Conservation (phyloP, 495 filamentous ascomycete genomes). For the Baudoinia panamericana region DNA sequence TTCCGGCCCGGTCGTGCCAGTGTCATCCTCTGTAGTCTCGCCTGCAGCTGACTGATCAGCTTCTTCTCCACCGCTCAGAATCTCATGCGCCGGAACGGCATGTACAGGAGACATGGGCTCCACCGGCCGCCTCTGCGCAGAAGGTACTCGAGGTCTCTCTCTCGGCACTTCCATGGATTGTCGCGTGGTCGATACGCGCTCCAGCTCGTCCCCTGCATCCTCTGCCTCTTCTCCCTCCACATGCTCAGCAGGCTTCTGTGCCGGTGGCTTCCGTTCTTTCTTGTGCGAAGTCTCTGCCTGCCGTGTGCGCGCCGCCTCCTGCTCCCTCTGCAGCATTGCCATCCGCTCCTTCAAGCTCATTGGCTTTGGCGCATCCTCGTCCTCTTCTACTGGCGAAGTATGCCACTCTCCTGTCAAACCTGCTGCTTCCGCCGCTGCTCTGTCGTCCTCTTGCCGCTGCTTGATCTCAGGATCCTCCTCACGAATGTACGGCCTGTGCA, state of each 20-base stretch:
- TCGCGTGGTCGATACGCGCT: constrained; percentile 20
- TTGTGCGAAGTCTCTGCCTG: constrained; percentile 70
- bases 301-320: constrained; percentile 69
- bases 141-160: constrained; percentile 37
- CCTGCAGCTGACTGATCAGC: constrained; percentile 80
- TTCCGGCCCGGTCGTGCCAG: constrained; percentile 60
- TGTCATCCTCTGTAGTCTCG: constrained; percentile 68
- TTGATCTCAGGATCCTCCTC: constrained; percentile 80
- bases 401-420: constrained; percentile 38
- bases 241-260: constrained; percentile 63
- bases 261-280: constrained; percentile 62
- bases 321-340: constrained; percentile 84
- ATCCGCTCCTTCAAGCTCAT: constrained; percentile 89
- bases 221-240: constrained; percentile 23
- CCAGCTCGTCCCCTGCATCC: constrained; percentile 18
- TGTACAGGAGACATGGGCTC: constrained; percentile 42
- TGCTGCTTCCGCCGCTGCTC: constrained; percentile 44
- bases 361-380: constrained; percentile 71
- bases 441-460: constrained; percentile 41
- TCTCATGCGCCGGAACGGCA: constrained; percentile 35
- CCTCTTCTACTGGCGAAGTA: constrained; percentile 35
- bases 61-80: constrained; percentile 70
- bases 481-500: constrained; percentile 65
- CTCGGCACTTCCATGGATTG: constrained; percentile 35
- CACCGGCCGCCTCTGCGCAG: constrained; percentile 26